Conservation (phyloP, 371 early-diverging fungal species). For the Mucor velutinosus region DNA sequence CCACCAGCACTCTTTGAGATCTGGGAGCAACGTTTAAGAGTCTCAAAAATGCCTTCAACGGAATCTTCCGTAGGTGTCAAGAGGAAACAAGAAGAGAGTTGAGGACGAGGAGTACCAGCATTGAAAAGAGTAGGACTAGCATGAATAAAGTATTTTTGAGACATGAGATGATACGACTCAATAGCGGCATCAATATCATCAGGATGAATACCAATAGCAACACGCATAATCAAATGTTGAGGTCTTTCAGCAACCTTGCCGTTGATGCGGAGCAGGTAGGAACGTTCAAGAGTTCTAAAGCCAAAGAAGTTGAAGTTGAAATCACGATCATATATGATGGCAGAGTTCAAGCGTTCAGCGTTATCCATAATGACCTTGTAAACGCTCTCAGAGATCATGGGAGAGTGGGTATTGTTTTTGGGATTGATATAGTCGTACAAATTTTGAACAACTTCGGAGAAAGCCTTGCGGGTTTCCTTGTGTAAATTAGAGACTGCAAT, state of each 20-base stretch:
- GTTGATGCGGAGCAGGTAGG: conserved; percentile 91
- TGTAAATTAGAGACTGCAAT: conserved; percentile 97
- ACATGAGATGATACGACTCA: conserved; percentile 97
- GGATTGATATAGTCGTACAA: conserved; percentile 89
- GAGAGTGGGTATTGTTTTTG: conserved; percentile 78
- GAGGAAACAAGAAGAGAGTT: conserved; percentile 97
- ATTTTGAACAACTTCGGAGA: conserved; percentile 88
- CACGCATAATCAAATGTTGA: conserved; percentile 99
- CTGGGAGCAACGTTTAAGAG: conserved; percentile 95
- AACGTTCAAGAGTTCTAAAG: conserved; percentile 97
- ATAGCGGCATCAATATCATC: conserved; percentile 93
- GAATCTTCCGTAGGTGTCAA: conserved; percentile 95
- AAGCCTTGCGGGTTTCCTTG: conserved; percentile 93
- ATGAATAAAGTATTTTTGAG: conserved; percentile 96
- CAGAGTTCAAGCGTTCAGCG: conserved; percentile 85
- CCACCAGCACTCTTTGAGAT: conserved; percentile 99
- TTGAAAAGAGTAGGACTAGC: conserved; percentile 99
- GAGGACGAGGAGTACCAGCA: conserved; percentile 96
- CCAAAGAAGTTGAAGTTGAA: conserved; percentile 98
- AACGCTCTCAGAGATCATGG: conserved; percentile 86
- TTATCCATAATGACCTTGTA: conserved; percentile 75
- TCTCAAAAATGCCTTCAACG: conserved; percentile 98
- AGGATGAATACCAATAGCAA: conserved; percentile 96
- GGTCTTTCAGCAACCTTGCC: conserved; percentile 92
- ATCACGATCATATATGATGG: conserved; percentile 97